These are phyloP conservation scores for Pulveroboletus sp. DNA, from an alignment of 768 basidiomycete genomes.

Conservation along the genomic window DNA sequence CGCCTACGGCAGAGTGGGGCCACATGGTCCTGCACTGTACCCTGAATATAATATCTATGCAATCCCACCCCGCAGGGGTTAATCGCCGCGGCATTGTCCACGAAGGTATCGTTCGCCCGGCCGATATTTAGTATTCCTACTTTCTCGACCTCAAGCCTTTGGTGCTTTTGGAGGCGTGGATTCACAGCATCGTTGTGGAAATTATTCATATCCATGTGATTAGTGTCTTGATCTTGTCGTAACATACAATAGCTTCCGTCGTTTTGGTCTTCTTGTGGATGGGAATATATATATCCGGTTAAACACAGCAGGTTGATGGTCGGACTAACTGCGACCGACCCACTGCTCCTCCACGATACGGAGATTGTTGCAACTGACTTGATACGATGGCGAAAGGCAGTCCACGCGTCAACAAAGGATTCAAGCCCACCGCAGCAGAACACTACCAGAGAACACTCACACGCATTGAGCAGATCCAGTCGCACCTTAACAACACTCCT, in stretches of 20 bases:
- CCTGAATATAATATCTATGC: constrained; percentile 12
- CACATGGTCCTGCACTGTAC: constrained; percentile 14
- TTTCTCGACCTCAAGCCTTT: constrained; percentile 9
- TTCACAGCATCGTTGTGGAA: neutral
- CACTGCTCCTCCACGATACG: neutral
- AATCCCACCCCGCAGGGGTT: constrained; percentile 11
- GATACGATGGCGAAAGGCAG: constrained; percentile 17
- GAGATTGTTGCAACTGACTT: neutral
- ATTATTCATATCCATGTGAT: constrained; percentile 6
- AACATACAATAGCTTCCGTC: constrained; percentile 9
- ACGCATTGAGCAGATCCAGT: constrained; percentile 63
- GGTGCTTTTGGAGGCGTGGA: constrained; percentile 14
- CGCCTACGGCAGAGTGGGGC: constrained; percentile 3
- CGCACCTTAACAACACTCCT: constrained; percentile 55
- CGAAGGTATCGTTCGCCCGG: constrained; percentile 1
- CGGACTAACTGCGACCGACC: neutral
- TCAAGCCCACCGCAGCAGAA: constrained; percentile 38
- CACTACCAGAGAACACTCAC: constrained; percentile 57
- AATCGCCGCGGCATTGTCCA: neutral
- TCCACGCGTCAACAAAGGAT: constrained; percentile 5
- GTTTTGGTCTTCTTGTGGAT: neutral
- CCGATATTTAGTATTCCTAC: constrained; percentile 1
- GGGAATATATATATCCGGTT: neutral
- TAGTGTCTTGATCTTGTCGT: constrained; percentile 11
- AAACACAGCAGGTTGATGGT: neutral